Conservation (phyloP, 345 rosid genomes). For the Zanthoxylum bungeanum region DNA sequence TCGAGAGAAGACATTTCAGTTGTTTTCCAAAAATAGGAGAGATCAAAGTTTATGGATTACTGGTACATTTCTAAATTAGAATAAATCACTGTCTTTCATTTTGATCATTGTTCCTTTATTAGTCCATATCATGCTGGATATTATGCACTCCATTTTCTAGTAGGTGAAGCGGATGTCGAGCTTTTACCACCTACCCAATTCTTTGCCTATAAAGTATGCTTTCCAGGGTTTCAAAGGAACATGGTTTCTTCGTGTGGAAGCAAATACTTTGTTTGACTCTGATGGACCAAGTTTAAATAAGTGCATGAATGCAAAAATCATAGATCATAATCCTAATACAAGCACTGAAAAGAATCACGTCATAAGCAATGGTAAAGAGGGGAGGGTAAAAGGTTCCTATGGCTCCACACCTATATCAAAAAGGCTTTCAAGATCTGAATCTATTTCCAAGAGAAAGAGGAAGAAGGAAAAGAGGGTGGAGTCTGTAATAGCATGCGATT, state of each 20-base stretch:
- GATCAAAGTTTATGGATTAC: conserved; percentile 42
- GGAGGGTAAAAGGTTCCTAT: neutral
- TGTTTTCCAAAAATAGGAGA: conserved; percentile 45
- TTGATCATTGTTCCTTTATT: neutral
- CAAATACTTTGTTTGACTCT: conserved; percentile 22
- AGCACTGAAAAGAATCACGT: neutral
- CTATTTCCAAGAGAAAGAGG: conserved; percentile 8
- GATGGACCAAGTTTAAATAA: conserved; percentile 4
- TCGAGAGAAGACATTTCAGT: conserved; percentile 41
- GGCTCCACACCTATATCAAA: neutral
- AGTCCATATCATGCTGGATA: neutral
- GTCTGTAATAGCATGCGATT: neutral
- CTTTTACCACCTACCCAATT: conserved; percentile 44
- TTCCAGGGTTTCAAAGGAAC: conserved; percentile 33
- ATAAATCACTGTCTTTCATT: neutral
- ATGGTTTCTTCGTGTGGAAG: conserved; percentile 41
- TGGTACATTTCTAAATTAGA: conserved; percentile 33
- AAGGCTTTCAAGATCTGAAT: neutral
- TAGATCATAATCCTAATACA: neutral
- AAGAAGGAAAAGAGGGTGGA: conserved; percentile 5
- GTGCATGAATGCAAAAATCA: conserved; percentile 9
- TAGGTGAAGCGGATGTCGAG: conserved; percentile 41
- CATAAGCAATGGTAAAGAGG: neutral
- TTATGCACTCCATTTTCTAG: conserved; percentile 3
- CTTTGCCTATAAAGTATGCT: conserved; percentile 45